Percentiles rank a stretch among this genome's conserved stretches.
phyloP scores from a whole-genome alignment of 805 yeast genomes.

The Lipomyces sp. region DNA sequence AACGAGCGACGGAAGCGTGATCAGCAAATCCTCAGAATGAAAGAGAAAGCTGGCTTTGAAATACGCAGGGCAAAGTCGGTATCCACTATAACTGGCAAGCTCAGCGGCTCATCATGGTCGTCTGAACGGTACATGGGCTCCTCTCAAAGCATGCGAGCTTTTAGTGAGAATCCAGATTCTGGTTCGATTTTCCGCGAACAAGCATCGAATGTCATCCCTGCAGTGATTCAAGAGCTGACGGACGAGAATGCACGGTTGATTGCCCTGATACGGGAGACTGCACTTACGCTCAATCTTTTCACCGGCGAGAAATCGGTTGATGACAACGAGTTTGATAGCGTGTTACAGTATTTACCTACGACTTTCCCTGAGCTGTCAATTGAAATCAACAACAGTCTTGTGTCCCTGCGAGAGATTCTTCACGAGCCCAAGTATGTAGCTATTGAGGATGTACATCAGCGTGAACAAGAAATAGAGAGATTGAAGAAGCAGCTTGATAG shows the following conservation, averaged over 20 bases:
- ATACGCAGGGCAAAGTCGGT: constrained; percentile 26
- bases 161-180: constrained; percentile 24
- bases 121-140: background rate
- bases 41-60: constrained; percentile 37
- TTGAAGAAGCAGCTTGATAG: constrained; percentile 37
- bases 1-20: constrained; percentile 34
- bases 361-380: constrained; percentile 33
- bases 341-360: constrained; percentile 29
- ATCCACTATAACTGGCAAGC: constrained; percentile 24
- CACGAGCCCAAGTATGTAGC: constrained; percentile 32
- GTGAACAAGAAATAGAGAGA: constrained; percentile 30
- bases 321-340: constrained; percentile 21
- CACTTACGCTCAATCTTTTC: constrained; percentile 31
- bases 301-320: constrained; percentile 29
- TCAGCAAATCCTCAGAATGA: constrained; percentile 35
- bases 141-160: constrained; percentile 6
- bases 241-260: constrained; percentile 30
- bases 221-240: constrained; percentile 29
- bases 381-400: constrained; percentile 34
- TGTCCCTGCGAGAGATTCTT: constrained; percentile 30
- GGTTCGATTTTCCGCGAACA: constrained; percentile 17
- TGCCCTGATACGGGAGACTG: constrained; percentile 33
- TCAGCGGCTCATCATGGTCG: constrained; percentile 15
- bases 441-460: constrained; percentile 27
- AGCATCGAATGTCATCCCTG: constrained; percentile 25